Base-by-base conservation (phyloP, 768 basidiomycete species). In the Lactarius sanguifluus region DNA sequence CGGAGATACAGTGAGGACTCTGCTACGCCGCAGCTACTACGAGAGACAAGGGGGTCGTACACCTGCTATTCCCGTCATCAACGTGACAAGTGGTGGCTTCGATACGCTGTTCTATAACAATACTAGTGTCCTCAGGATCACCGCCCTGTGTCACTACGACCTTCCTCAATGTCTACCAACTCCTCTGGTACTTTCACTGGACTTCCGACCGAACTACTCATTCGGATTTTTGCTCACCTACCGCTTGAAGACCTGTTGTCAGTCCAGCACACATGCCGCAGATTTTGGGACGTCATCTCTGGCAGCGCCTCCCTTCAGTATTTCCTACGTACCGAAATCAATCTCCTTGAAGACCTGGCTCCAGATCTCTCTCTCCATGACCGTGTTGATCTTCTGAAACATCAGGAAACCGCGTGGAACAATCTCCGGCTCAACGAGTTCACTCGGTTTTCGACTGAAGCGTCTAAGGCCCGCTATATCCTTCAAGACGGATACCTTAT, bases 401-500 rank as follows among this genome's bases (percentile, higher is more conserved):
- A 25, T 12, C 61, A 62, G 6, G 61, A 62, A 32, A 28, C 12
- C 5, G 52, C 55, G 20, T 56, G 55, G 55, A 20, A 32, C 2
- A 6, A 34, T 34, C 30, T 56, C 5, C 30, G n/a, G 20, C 55
- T 56, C 10, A 56, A 56, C 30, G 8, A 18, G 18, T 32, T 34
- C 20, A 23, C 30, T 34, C 16, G 20, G 5, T 30, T 34, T 56
- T 3, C 3, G 28, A 20, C 30, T 34, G 20, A 30, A 32, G 55
- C 8, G 9, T 23, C 55, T 23, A 18, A 20, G 7, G 32, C 20
- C 1, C 20, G 4, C 30, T 34, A 56, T 56, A 10, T 34, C 20
- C 55, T 56, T 56, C 55, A 30, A 56, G 55, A 56, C 9, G 55
- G 55, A 16, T 52, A 66, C 36, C n/a, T 66, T 1, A 62, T 66